Conservation (phyloP, 768 basidiomycete species). For the Leucosporidium yakuticum region DNA sequence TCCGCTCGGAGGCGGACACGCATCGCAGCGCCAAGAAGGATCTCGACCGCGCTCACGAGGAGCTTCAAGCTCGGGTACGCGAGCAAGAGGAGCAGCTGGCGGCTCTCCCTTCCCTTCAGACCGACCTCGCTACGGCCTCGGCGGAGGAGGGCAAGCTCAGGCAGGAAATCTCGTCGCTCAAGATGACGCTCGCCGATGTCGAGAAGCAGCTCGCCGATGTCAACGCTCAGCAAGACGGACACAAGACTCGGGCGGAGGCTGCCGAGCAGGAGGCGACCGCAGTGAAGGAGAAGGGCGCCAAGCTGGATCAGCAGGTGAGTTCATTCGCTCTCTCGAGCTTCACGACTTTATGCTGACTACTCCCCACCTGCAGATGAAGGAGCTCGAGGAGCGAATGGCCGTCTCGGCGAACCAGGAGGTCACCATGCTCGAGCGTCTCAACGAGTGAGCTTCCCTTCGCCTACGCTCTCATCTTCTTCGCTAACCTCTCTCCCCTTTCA, state of each 20-base stretch:
- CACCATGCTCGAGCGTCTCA: slow-evolving; percentile 47
- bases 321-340: neutral
- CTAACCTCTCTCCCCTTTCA: slow-evolving; percentile 48
- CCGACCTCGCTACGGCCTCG: slow-evolving; percentile 8
- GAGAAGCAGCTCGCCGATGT: slow-evolving; percentile 78
- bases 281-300: slow-evolving; percentile 69
- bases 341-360: neutral
- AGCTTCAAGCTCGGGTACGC: slow-evolving; percentile 34
- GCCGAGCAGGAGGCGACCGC: slow-evolving; percentile 87
- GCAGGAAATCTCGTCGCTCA: slow-evolving; percentile 28
- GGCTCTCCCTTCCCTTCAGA: slow-evolving; percentile 9
- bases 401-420: slow-evolving; percentile 52
- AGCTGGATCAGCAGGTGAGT: slow-evolving; percentile 64
- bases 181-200: slow-evolving; percentile 15
- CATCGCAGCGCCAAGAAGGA: slow-evolving; percentile 8
- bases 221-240: slow-evolving; percentile 79
- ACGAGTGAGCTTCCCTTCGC: slow-evolving; percentile 44
- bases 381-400: slow-evolving; percentile 68
- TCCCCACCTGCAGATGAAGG: slow-evolving; percentile 55
- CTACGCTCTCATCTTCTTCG: neutral
- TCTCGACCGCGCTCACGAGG: slow-evolving; percentile 10
- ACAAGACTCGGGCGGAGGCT: slow-evolving; percentile 86
- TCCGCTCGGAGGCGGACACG: slow-evolving; percentile 10
- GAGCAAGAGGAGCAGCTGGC: slow-evolving; percentile 4
- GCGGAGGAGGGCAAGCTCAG: slow-evolving; percentile 31